Conservation (phyloP, 257 asterid species). For the Echites panduratus region DNA sequence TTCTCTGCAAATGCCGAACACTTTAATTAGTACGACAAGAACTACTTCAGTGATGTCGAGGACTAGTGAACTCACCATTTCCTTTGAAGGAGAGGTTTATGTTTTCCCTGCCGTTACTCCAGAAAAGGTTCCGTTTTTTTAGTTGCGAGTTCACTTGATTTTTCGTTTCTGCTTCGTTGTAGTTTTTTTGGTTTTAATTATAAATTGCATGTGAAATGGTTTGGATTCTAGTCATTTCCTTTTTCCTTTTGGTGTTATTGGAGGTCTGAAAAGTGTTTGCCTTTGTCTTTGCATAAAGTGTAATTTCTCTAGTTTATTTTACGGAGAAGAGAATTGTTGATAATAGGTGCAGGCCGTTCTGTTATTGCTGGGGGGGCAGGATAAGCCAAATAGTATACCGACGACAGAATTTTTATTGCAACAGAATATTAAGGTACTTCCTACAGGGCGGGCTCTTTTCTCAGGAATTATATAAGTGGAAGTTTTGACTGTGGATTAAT, state of each 20-base stretch:
- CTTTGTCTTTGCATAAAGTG: not conserved
- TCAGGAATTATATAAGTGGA: no score
- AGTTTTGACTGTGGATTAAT: not conserved
- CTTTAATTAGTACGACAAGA: constrained; percentile 19
- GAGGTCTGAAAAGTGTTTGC: no score
- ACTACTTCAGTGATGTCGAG: constrained; percentile 21
- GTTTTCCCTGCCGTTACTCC: constrained; percentile 65
- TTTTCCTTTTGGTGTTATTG: not conserved
- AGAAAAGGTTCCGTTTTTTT: constrained; percentile 35
- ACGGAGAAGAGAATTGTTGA: not conserved
- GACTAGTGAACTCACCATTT: constrained; percentile 54
- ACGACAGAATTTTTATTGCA: constrained; percentile 15
- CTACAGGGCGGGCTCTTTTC: not conserved
- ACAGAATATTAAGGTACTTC: constrained; percentile 21
- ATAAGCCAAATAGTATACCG: constrained; percentile 23
- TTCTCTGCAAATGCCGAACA: constrained; percentile 22
- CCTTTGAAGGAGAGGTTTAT: constrained; percentile 63
- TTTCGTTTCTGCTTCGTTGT: not conserved
- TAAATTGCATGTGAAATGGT: not conserved
- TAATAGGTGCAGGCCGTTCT: constrained; percentile 40
- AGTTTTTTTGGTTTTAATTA: not conserved
- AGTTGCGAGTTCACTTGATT: not conserved
- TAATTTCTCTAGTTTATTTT: not conserved
- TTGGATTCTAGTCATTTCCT: not conserved
- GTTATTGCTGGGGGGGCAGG: constrained; percentile 27